A percentile compares a stretch with the other conserved stretches of the same genome.
These are phyloP conservation scores for Curvularia verruculosa DNA, from an alignment of 2,329 filamentous ascomycete genomes.

Conservation along the genomic window DNA sequence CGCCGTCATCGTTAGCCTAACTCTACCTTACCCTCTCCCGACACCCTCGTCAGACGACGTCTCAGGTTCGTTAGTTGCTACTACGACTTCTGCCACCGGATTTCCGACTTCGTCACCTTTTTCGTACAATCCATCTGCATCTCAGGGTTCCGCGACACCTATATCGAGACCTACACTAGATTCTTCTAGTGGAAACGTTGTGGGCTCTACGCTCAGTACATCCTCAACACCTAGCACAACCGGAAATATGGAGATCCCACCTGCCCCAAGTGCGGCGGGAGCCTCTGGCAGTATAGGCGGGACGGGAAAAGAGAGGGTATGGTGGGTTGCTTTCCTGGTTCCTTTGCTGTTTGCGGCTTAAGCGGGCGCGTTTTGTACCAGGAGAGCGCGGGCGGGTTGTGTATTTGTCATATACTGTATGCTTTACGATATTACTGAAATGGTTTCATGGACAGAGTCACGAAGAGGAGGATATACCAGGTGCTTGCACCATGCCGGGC, in stretches of 20 bases:
- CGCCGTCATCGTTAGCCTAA: neutral
- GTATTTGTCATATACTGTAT: slow-evolving; percentile 18
- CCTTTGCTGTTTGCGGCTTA: slow-evolving; percentile 18
- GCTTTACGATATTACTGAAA: slow-evolving; percentile 1
- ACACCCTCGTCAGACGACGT: neutral
- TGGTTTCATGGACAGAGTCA: neutral
- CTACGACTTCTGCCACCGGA: neutral
- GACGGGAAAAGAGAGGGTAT: slow-evolving; percentile 33
- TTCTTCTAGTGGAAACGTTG: slow-evolving; percentile 10
- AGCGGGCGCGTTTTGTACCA: neutral
- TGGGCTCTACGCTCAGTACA: slow-evolving; percentile 22
- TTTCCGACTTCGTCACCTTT: slow-evolving; percentile 10
- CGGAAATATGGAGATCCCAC: slow-evolving; percentile 28
- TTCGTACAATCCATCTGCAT: slow-evolving; percentile 13
- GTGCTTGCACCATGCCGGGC: neutral
- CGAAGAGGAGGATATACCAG: slow-evolving; percentile 14
- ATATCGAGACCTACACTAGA: slow-evolving; percentile 10
- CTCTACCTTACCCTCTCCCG: neutral
- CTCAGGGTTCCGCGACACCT: slow-evolving; percentile 10
- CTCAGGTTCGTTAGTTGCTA: neutral
- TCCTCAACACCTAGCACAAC: slow-evolving; percentile 20
- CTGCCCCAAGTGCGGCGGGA: slow-evolving; percentile 35
- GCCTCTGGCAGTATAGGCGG: slow-evolving; percentile 11
- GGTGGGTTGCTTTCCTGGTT: slow-evolving; percentile 41
- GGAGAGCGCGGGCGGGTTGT: neutral